These are phyloP conservation scores for Wilcoxina mikolae DNA, from an alignment of 495 filamentous ascomycete species.

Conservation along the genomic window DNA sequence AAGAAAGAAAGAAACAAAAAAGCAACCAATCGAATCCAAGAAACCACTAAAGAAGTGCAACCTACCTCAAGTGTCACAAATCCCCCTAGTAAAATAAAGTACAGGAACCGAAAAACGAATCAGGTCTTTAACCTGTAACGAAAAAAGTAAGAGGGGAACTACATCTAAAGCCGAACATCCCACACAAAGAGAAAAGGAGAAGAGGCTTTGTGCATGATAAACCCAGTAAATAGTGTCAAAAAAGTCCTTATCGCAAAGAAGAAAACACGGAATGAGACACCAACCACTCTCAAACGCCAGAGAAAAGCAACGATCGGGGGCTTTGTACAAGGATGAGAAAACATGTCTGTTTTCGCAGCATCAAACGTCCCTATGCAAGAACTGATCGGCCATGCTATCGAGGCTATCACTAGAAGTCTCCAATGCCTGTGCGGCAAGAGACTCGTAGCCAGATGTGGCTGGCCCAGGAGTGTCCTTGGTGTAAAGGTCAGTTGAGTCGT, in stretches of 20 bases:
- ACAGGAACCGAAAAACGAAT: neutral
- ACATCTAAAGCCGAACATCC: neutral
- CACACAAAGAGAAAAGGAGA: neutral
- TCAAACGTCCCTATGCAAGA: slow-evolving; percentile 2
- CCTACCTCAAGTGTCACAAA: too few relatives aligned
- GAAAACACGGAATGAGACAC: neutral
- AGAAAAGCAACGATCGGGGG: neutral
- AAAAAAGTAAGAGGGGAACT: neutral
- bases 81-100: neutral
- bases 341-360: neutral
- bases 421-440: slow-evolving; percentile 18
- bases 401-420: slow-evolving; percentile 14
- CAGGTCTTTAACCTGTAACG: neutral
- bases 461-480: slow-evolving; percentile 17
- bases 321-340: neutral
- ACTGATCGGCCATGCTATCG: slow-evolving; percentile 21
- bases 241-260: neutral
- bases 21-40: neutral
- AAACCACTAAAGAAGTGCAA: too few relatives aligned
- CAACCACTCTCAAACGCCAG: slow-evolving; percentile 1
- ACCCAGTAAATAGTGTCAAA: neutral
- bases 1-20: slow-evolving; percentile 1
- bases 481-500: slow-evolving; percentile 23
- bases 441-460: slow-evolving; percentile 10
- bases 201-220: neutral